These are phyloP conservation scores for Malassezia yamatoensis DNA, from an alignment of 1,284 basidiomycete species.

Conservation along the genomic window DNA sequence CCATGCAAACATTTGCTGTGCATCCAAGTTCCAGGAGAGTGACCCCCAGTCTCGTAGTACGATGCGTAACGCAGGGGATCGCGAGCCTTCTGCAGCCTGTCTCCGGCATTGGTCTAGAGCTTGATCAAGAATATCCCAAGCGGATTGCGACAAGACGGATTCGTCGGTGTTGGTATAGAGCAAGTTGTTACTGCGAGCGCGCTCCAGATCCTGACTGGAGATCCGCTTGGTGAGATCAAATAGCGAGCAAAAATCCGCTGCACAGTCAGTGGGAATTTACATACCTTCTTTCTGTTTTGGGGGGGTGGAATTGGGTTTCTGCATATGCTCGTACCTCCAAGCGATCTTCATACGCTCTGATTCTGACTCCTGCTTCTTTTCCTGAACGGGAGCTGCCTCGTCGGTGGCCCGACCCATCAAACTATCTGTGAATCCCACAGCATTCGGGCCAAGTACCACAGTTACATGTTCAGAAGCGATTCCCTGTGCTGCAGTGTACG, in stretches of 20 bases:
- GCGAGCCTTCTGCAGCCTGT: neutral
- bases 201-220: conserved; percentile 20
- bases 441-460: conserved; percentile 56
- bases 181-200: conserved; percentile 17
- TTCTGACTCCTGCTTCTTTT: conserved; percentile 10
- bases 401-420: conserved; percentile 36
- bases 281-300: neutral
- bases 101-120: conserved; percentile 17
- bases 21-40: conserved; percentile 18
- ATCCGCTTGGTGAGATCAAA: conserved; percentile 60
- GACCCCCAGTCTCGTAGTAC: conserved; percentile 32
- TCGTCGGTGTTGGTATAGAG: conserved; percentile 9
- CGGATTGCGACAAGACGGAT: conserved; percentile 15
- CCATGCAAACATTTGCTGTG: conserved; percentile 25
- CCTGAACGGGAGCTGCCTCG: neutral
- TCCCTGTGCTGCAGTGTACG: conserved; percentile 80
- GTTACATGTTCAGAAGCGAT: conserved; percentile 62
- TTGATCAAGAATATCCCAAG: conserved; percentile 19
- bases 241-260: conserved; percentile 54
- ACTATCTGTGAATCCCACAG: conserved; percentile 47
- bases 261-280: neutral
- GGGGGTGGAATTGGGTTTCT: conserved; percentile 34
- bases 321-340: conserved; percentile 89
- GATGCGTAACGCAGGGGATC: conserved; percentile 26
- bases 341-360: conserved; percentile 51